Evolutionary conservation across 768 basidiomycete genomes (phyloP).

Genomic region (Mycena galopus): DNA sequence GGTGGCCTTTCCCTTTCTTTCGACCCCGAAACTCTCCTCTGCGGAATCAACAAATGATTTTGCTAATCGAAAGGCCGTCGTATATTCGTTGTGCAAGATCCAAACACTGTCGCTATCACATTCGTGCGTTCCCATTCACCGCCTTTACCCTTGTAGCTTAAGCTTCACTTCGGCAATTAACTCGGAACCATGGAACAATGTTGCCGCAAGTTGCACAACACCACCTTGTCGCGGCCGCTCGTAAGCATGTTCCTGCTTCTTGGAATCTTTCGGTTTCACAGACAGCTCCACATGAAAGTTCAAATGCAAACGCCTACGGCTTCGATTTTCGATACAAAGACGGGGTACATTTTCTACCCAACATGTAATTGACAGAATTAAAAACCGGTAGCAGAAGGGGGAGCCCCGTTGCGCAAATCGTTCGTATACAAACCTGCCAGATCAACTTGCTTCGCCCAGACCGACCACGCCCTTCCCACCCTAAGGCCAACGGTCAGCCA

Average conservation of each 20-base stretch:
- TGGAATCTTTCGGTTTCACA: too few species aligned
- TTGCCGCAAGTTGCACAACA: too few species aligned
- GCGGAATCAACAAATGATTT: not conserved
- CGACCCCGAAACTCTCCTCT: not conserved
- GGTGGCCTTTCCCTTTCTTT: not conserved
- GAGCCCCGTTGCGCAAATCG: constrained; percentile 22
- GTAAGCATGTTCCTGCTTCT: too few species aligned
- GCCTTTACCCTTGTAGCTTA: not conserved
- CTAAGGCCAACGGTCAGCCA: not conserved
- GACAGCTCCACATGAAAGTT: too few species aligned
- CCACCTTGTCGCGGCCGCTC: too few species aligned
- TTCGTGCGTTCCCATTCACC: not conserved
- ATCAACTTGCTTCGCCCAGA: constrained; percentile 33
- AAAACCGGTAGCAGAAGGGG: constrained; percentile 19
- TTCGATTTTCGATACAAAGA: too few species aligned
- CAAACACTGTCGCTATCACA: constrained; percentile 2
- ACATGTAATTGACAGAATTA: constrained; percentile 1
- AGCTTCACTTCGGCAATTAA: too few species aligned
- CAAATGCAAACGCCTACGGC: too few species aligned
- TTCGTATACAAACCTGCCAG: constrained; percentile 25
- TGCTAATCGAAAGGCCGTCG: not conserved
- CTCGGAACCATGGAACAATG: too few species aligned
- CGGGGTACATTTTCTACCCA: too few species aligned
- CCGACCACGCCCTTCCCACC: constrained; percentile 20
- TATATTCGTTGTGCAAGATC: constrained; percentile 1